A percentile compares a stretch with the other conserved stretches of the same genome.
These are phyloP conservation scores for Paspalum notatum DNA, from an alignment of 176 grass and related monocot genomes.

Conservation along the genomic window DNA sequence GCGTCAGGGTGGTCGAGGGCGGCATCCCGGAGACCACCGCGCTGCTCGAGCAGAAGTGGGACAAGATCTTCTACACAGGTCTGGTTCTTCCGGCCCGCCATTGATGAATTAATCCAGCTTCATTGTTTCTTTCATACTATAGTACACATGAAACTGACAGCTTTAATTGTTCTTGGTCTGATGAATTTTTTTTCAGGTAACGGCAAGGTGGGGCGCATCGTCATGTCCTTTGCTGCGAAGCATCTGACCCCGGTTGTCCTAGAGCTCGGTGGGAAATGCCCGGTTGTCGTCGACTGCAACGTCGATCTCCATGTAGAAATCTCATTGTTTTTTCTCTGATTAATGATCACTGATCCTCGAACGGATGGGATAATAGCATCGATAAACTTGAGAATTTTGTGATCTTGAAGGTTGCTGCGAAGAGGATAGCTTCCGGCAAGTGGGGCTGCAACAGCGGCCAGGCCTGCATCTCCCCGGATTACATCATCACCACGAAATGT, in stretches of 20 bases:
- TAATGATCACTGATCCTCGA: neutral
- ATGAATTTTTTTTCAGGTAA: slow-evolving; percentile 82
- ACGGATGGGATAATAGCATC: neutral
- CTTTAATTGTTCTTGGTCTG: too few relatives aligned
- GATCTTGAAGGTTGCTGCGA: slow-evolving; percentile 59
- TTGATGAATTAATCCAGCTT: too few relatives aligned
- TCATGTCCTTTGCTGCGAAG: slow-evolving; percentile 64
- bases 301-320: slow-evolving; percentile 60
- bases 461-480: slow-evolving; percentile 84
- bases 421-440: slow-evolving; percentile 74
- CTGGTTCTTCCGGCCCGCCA: too few relatives aligned
- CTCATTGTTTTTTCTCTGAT: neutral
- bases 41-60: slow-evolving; percentile 78
- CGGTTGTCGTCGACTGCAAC: slow-evolving; percentile 64
- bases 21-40: slow-evolving; percentile 64
- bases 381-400: neutral
- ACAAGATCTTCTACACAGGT: slow-evolving; percentile 98
- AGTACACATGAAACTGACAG: too few relatives aligned
- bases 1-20: slow-evolving; percentile 73
- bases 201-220: slow-evolving; percentile 62
- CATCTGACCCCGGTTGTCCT: slow-evolving; percentile 78
- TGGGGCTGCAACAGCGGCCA: slow-evolving; percentile 90
- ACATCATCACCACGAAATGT: slow-evolving; percentile 74
- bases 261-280: slow-evolving; percentile 87
- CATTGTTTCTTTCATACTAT: neutral